Evolutionary conservation across 2,329 filamentous ascomycete genomes (phyloP).

Genomic region (Sporothrix dimorphospora): DNA sequence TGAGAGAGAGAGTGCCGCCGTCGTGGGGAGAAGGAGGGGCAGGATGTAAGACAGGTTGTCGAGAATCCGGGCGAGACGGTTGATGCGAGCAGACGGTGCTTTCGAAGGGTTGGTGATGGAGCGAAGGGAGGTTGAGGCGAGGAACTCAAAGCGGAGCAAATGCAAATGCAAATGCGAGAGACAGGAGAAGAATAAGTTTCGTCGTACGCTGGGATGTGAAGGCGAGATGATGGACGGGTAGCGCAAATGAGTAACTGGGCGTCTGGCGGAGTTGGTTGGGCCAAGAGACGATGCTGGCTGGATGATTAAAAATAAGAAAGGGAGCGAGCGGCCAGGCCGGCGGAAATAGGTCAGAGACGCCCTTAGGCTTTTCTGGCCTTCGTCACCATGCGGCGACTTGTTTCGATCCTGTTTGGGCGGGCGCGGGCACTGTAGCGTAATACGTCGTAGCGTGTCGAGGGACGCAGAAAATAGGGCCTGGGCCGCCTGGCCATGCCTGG

Average conservation of each 20-base stretch:
- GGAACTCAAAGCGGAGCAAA: neutral
- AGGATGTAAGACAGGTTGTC: neutral
- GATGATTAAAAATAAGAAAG: constrained; percentile 25
- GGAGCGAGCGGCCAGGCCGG: constrained; percentile 2
- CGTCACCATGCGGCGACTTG: constrained; percentile 23
- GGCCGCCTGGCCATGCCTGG: neutral
- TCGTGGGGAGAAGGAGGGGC: neutral
- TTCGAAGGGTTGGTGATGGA: neutral
- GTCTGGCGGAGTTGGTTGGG: constrained; percentile 13
- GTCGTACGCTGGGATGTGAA: neutral
- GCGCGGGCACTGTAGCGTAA: neutral
- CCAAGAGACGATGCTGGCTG: constrained; percentile 18
- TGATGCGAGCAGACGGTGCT: neutral
- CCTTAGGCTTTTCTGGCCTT: constrained; percentile 18
- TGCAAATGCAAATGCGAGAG: neutral
- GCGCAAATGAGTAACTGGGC: neutral
- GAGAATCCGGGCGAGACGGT: neutral
- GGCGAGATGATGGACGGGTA: neutral
- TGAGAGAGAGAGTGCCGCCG: neutral
- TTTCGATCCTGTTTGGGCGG: constrained; percentile 24
- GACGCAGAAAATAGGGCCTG: neutral
- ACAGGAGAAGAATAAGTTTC: neutral
- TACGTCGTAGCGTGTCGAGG: neutral
- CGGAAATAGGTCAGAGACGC: neutral
- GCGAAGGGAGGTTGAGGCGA: neutral